A percentile compares a stretch with the other conserved stretches of the same genome.
Conservation (phyloP, 1,284 basidiomycete species). For the Chiua sp. region DNA sequence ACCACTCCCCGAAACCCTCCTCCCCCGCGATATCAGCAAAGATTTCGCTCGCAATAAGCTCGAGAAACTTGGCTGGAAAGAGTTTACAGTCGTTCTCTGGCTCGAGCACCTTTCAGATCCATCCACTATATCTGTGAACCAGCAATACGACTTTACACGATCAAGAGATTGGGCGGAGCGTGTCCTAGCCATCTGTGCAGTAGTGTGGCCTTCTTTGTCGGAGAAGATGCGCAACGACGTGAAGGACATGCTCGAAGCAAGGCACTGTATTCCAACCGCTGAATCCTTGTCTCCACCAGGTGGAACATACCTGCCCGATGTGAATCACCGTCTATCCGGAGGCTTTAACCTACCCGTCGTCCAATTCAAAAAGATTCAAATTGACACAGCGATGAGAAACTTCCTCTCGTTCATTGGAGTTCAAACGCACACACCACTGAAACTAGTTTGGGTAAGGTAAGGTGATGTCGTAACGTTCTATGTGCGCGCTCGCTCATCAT, state of each 20-base stretch:
- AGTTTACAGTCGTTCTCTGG: constrained; percentile 81
- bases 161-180: constrained; percentile 82
- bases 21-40: constrained; percentile 72
- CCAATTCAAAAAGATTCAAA: not conserved
- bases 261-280: constrained; percentile 70
- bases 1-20: constrained; percentile 77
- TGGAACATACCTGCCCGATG: constrained; percentile 88
- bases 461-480: not conserved
- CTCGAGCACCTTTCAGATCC: constrained; percentile 64
- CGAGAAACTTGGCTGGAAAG: constrained; percentile 75
- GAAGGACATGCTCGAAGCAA: constrained; percentile 61
- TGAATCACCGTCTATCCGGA: constrained; percentile 44
- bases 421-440: not conserved
- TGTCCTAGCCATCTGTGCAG: constrained; percentile 70
- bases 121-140: constrained; percentile 43
- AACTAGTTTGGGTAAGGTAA: not conserved
- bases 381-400: not conserved
- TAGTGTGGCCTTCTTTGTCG: constrained; percentile 73
- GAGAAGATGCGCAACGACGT: constrained; percentile 34
- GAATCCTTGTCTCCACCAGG: not conserved
- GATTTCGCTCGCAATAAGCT: constrained; percentile 61
- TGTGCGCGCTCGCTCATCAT: not conserved
- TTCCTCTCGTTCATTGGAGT: not conserved
- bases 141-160: constrained; percentile 65
- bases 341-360: not conserved